Evolutionary conservation across 1,284 basidiomycete genomes (phyloP).

Genomic region (Trametes sp.): DNA sequence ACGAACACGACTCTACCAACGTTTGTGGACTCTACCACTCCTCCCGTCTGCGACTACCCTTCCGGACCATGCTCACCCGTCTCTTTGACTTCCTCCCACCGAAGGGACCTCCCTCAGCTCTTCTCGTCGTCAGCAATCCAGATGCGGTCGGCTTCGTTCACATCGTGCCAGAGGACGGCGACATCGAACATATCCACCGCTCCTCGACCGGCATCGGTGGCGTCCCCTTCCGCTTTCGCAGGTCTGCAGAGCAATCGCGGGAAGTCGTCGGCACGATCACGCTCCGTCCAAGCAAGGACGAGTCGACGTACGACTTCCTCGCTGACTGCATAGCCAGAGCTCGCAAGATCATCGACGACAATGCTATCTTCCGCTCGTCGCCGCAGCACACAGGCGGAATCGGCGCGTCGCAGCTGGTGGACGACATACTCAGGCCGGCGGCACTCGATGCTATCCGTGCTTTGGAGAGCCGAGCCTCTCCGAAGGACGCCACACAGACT

Average conservation of each 20-base stretch:
- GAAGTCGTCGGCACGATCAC: neutral
- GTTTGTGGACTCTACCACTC: too few species aligned
- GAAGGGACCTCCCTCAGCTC: neutral
- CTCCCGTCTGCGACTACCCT: neutral
- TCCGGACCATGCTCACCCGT: neutral
- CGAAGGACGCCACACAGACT: neutral
- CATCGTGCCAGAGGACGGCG: neutral
- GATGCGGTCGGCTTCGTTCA: neutral
- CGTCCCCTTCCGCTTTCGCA: neutral
- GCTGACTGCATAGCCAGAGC: neutral
- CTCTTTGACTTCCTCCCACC: neutral
- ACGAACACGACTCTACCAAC: too few species aligned
- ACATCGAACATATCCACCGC: neutral
- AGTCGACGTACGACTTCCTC: neutral
- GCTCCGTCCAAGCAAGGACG: neutral
- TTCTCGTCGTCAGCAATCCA: neutral
- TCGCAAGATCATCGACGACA: neutral
- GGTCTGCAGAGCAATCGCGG: neutral
- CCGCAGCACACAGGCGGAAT: neutral
- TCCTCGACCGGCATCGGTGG: neutral
- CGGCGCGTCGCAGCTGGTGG: neutral
- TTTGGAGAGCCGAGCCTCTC: neutral
- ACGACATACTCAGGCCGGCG: neutral
- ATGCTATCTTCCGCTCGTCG: neutral
- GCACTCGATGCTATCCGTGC: neutral